Percentiles rank a stretch among this genome's conserved stretches.
phyloP scores from a whole-genome alignment of 2,329 filamentous ascomycete species.

The Septoria petroselini region DNA sequence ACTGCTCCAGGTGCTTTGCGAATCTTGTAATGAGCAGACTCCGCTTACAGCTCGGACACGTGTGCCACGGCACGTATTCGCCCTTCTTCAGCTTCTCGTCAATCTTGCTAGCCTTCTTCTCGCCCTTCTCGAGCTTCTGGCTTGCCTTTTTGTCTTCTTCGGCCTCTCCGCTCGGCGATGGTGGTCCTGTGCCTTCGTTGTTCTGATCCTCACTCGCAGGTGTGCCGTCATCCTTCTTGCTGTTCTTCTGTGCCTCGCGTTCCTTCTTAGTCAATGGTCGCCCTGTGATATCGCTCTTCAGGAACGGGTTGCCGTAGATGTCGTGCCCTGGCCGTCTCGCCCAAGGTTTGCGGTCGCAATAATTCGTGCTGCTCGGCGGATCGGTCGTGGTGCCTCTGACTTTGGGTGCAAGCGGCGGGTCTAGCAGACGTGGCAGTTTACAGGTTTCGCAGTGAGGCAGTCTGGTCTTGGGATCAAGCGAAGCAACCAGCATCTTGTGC shows the following conservation, averaged over 20 bases:
- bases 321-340: constrained; percentile 73
- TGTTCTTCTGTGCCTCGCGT: constrained; percentile 60
- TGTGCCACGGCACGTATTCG: constrained; percentile 54
- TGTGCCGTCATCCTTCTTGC: constrained; percentile 46
- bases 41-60: constrained; percentile 59
- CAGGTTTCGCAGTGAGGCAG: constrained; percentile 73
- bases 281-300: constrained; percentile 60
- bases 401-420: constrained; percentile 59
- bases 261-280: constrained; percentile 65
- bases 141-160: constrained; percentile 30
- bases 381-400: constrained; percentile 38
- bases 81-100: constrained; percentile 49
- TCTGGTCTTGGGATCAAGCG: constrained; percentile 65
- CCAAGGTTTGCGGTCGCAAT: constrained; percentile 77
- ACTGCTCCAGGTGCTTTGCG: constrained; percentile 60
- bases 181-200: constrained; percentile 34
- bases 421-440: constrained; percentile 68
- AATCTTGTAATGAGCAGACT: constrained; percentile 60
- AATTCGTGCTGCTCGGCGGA: constrained; percentile 51
- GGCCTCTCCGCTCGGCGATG: constrained; percentile 32
- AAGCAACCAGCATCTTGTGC: constrained; percentile 74
- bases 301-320: constrained; percentile 79
- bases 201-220: constrained; percentile 46
- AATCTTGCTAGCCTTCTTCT: constrained; percentile 42
- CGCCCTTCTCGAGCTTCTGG: constrained; percentile 46